Evolutionary conservation across 441 rosid species (phyloP).

Genomic region (Adansonia rubrostipa): DNA sequence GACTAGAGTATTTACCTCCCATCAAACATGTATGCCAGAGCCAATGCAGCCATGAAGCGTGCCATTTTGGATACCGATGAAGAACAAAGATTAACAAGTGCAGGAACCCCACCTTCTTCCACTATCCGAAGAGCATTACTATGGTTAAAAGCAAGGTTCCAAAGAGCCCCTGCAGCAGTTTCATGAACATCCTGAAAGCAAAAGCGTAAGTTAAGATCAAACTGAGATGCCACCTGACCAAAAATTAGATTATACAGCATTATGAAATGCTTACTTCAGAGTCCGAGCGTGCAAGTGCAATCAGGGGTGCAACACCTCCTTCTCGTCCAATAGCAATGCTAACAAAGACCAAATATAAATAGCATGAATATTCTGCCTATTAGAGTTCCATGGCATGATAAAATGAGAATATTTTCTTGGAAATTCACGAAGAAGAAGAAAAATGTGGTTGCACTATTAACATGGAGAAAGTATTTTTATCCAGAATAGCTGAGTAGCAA

Average conservation of each 20-base stretch:
- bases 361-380: slow-evolving; percentile 15
- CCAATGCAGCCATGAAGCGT: slow-evolving; percentile 96
- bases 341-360: slow-evolving; percentile 30
- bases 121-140: slow-evolving; percentile 92
- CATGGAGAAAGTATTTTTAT: not conserved
- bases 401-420: not conserved
- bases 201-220: slow-evolving; percentile 20
- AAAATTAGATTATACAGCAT: not conserved
- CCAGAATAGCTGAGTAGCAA: not conserved
- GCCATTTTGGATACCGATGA: slow-evolving; percentile 96
- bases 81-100: slow-evolving; percentile 87
- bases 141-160: slow-evolving; percentile 95
- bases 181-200: slow-evolving; percentile 92
- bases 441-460: slow-evolving; percentile 18
- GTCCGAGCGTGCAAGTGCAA: slow-evolving; percentile 83
- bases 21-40: slow-evolving; percentile 96
- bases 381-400: not conserved
- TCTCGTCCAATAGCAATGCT: slow-evolving; percentile 96
- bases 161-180: slow-evolving; percentile 98
- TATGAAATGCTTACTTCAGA: slow-evolving; percentile 64
- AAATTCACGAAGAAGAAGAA: not conserved
- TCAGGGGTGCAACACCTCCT: slow-evolving; percentile 96
- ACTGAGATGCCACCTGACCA: slow-evolving; percentile 9
- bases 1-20: slow-evolving; percentile 60
- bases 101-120: slow-evolving; percentile 96